Conservation (phyloP, 2,329 filamentous ascomycete genomes). For the Ceratocystis variospora region DNA sequence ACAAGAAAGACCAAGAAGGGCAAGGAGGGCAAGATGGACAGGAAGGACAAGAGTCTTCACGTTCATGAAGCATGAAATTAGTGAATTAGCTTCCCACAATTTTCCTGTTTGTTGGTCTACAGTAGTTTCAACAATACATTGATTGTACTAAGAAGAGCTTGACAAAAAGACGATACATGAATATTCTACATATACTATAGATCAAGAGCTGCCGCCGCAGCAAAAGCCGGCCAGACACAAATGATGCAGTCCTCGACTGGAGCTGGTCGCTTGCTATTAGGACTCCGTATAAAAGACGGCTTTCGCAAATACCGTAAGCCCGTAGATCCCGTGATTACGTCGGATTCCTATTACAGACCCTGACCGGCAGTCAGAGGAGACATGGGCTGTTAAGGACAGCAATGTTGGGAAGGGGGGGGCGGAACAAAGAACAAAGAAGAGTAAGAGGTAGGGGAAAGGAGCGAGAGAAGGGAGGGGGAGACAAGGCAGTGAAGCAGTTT, state of each 20-base stretch:
- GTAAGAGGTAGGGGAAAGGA: background rate
- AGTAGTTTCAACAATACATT: no score
- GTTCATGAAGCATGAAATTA: background rate
- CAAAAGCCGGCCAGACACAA: background rate
- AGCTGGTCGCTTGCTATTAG: background rate
- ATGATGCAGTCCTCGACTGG: background rate
- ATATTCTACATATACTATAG: no score
- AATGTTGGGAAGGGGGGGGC: background rate
- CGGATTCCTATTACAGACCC: background rate
- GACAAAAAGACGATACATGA: no score
- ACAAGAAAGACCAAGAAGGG: background rate
- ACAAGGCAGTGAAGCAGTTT: background rate
- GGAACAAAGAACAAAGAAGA: background rate
- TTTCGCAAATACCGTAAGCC: background rate
- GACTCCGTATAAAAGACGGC: background rate
- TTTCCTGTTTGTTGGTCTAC: background rate
- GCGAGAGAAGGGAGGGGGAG: background rate
- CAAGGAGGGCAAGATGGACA: background rate
- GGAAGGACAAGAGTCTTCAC: background rate
- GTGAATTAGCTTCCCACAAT: background rate
- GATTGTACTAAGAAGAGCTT: no score
- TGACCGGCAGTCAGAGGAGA: background rate
- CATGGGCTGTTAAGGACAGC: background rate
- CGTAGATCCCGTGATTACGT: background rate
- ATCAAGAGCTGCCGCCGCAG: background rate